Base-by-base conservation (phyloP, 2,329 filamentous ascomycete genomes). In the Dactylellina haptotyla region DNA sequence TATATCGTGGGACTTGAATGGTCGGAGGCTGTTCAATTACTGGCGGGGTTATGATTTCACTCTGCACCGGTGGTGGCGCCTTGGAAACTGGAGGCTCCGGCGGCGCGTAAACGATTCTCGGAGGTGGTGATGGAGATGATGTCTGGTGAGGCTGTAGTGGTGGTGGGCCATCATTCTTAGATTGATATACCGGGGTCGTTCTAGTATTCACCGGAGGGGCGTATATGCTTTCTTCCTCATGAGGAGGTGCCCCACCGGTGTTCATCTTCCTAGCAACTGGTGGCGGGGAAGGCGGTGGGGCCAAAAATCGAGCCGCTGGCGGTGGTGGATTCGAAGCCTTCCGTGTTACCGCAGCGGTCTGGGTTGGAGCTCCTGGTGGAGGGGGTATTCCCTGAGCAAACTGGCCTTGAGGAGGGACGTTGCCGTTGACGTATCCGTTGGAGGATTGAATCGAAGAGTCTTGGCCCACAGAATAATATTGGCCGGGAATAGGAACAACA, bases 81-180 rank as follows among this genome's bases (percentile, higher is more conserved):
- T 26, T 54, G 6, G 45, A 34, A n/a, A 39, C 45, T 16, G 37
- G 46, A 16, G 65, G 48, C 16, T 25, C 18, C n/a, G 58, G 34
- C 2, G 67, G 67, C 8, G 25, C 51, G 39, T 72, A 72, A 10
- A 25, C 46, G 26, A 72, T 59, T 25, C 53, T 59, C 1, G 67
- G 67, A 9, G 67, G 67, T 9, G 67, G 67, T 23, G 67, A 72
- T n/a, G 67, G 67, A 8, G 67, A 72, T 18, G 59, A 72, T 12
- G 51, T 72, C 43, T 65, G 67, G 28, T 72, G 59, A 32, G 67
- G 59, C 9, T 54, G 23, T 26, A 72, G 8, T 9, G 67, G 67
- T 18, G 67, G 67, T 1, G 67, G 67, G 8, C 12, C 54, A 26
- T 72, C 67, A 46, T 72, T 53, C 25, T 53, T 26, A 4, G 26